Base-by-base conservation (phyloP, 495 filamentous ascomycete genomes). In the Penicillium robsamsonii region DNA sequence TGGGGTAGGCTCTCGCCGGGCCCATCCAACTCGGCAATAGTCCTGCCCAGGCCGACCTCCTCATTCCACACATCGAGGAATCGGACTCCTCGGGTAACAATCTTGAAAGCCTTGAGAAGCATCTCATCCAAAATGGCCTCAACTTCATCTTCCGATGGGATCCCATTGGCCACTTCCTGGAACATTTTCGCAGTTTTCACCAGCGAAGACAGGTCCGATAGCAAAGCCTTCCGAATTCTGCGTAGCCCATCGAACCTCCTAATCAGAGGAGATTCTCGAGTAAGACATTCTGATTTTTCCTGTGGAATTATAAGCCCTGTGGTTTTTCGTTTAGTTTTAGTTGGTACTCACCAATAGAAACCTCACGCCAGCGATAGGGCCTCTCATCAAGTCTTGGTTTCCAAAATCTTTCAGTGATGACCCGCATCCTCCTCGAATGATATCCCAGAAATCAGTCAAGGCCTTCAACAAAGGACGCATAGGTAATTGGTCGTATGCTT, bases 51-150 rank as follows among this genome's bases (percentile, higher is more conserved):
- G 43, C 82, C 77, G 30, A 86, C 82, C 53, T 91, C 88, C 53
- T 93, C 85, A 24, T 90, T 85, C 79, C 91, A 88, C 5, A 92
- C 79, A 64, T 99, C 95, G n/a, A 97, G 78, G 67, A 99, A 97
- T 56, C 85, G 81, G 49, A 97, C 91, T 35, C 89, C 90, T 55
- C 92, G 87, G 53, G 85, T 91, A n/a, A 95, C 89, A 55, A 97
- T 90, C 63, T 89, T 93, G 76, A 95, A 97, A 0, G 91, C 92
- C 67, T 92, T 92, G 47, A 96, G 73, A 11, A 97, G 85, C 84
- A 97, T 89, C 68, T 96, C 91, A 68, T 97, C 93, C 48, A 96
- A 78, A 30, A 92, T 80, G 57, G 85, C 82, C 60, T 93, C 90
- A 31, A 90, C 75, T 29, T 86, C 82, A 2, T 86, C 77, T 18